Evolutionary conservation across 148 eudicot genomes (phyloP).

Genomic region (Pouteria glomerata): DNA sequence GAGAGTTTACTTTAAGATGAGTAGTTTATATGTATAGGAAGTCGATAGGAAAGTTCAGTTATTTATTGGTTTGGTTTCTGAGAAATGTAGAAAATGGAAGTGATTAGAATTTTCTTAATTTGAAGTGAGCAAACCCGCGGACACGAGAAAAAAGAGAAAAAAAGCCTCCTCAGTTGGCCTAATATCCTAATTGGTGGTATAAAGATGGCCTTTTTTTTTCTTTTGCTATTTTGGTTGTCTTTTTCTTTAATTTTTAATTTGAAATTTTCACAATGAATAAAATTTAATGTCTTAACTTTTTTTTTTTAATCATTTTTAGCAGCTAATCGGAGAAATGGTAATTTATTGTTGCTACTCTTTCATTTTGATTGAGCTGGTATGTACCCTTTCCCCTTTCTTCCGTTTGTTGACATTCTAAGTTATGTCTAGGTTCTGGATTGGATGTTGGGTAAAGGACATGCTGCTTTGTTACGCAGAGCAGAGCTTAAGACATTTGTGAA

Average conservation of each 20-base stretch:
- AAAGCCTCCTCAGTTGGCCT: no score
- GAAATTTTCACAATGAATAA: background rate
- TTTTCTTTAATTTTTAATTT: background rate
- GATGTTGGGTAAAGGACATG: constrained; percentile 92
- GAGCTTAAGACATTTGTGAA: constrained; percentile 95
- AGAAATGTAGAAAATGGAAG: background rate
- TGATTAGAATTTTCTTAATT: background rate
- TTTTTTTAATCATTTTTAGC: background rate
- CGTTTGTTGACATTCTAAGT: background rate
- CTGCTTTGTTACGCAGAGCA: constrained; percentile 82
- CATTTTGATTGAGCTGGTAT: background rate
- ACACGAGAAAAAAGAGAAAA: no score
- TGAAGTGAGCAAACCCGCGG: no score
- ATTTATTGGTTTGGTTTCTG: background rate
- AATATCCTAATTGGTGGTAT: background rate
- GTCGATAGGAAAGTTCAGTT: background rate
- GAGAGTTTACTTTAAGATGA: no score
- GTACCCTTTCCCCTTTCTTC: background rate
- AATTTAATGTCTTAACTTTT: background rate
- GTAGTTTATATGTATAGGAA: background rate
- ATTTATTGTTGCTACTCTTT: background rate
- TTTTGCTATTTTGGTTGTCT: background rate
- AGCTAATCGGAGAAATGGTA: background rate
- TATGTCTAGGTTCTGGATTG: constrained; percentile 73
- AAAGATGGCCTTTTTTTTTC: background rate